phyloP scores from a whole-genome alignment of 805 yeast species.

The Metschnikowia shivogae region DNA sequence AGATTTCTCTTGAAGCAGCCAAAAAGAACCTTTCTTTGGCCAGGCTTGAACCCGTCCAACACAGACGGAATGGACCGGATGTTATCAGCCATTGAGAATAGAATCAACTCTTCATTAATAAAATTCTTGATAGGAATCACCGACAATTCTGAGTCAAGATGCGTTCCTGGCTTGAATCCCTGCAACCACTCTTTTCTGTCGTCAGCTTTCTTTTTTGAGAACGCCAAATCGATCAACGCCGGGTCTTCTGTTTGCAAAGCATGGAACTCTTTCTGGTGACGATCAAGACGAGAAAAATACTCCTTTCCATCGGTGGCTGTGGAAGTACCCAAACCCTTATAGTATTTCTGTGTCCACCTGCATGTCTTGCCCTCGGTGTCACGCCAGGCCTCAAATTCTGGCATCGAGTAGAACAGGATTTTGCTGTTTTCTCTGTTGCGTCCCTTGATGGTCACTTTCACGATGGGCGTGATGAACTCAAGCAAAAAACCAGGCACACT shows the following conservation, averaged over 20 bases:
- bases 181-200: constrained; percentile 97
- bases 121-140: constrained; percentile 89
- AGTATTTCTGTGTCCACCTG: constrained; percentile 91
- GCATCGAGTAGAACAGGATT: constrained; percentile 86
- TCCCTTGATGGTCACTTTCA: constrained; percentile 72
- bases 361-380: constrained; percentile 69
- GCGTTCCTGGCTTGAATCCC: constrained; percentile 87
- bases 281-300: constrained; percentile 80
- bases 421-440: constrained; percentile 46
- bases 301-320: constrained; percentile 76
- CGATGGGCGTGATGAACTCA: constrained; percentile 95
- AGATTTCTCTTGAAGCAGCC: constrained; percentile 84
- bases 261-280: constrained; percentile 82
- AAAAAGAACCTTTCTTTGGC: constrained; percentile 88
- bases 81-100: constrained; percentile 96
- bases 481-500: constrained; percentile 87
- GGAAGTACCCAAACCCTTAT: constrained; percentile 98
- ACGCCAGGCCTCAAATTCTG: constrained; percentile 93
- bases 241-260: constrained; percentile 75
- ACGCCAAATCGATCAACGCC: constrained; percentile 81
- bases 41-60: constrained; percentile 94
- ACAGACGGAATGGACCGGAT: constrained; percentile 92
- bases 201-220: constrained; percentile 92
- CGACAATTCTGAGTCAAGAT: constrained; percentile 68
- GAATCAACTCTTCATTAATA: constrained; percentile 89